Conservation (phyloP, 352 stramenopile genomes). For the Phytophthora sp. region DNA sequence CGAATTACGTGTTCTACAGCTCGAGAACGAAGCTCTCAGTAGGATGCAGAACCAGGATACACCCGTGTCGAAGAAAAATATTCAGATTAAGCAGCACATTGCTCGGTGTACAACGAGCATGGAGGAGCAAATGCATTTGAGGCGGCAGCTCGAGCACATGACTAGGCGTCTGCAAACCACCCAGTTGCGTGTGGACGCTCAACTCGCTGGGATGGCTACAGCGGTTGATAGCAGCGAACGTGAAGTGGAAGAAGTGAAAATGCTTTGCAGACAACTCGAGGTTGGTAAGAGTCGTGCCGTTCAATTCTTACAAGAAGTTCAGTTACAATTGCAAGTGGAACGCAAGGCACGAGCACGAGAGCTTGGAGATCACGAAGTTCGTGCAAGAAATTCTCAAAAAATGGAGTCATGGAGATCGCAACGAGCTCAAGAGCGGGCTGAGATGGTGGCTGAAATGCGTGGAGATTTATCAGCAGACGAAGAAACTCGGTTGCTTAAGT, state of each 20-base stretch:
- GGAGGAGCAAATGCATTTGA: slow-evolving; percentile 83
- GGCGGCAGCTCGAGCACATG: slow-evolving; percentile 84
- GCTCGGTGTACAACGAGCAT: slow-evolving; percentile 68
- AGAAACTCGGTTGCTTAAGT: slow-evolving; percentile 56
- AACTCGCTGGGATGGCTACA: slow-evolving; percentile 70
- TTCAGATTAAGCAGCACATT: slow-evolving; percentile 73
- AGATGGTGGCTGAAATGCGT: slow-evolving; percentile 79
- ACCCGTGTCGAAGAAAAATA: slow-evolving; percentile 74
- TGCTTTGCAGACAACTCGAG: slow-evolving; percentile 80
- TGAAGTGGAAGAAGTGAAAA: slow-evolving; percentile 76
- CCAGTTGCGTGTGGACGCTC: slow-evolving; percentile 71
- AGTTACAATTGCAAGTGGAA: slow-evolving; percentile 75
- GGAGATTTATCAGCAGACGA: slow-evolving; percentile 76
- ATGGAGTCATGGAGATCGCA: slow-evolving; percentile 83
- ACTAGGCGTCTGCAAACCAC: slow-evolving; percentile 76
- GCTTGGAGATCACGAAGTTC: slow-evolving; percentile 78
- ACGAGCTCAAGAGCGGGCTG: slow-evolving; percentile 70
- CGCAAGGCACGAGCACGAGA: slow-evolving; percentile 66
- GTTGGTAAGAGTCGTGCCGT: slow-evolving; percentile 73
- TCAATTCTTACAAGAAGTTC: slow-evolving; percentile 83
- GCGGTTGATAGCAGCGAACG: slow-evolving; percentile 68
- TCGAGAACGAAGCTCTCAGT: slow-evolving; percentile 73
- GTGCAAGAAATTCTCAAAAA: slow-evolving; percentile 79
- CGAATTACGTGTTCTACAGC: slow-evolving; percentile 67
- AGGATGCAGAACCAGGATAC: slow-evolving; percentile 83